Conservation (phyloP, 129 eudicot species). For the Logfia minima region DNA sequence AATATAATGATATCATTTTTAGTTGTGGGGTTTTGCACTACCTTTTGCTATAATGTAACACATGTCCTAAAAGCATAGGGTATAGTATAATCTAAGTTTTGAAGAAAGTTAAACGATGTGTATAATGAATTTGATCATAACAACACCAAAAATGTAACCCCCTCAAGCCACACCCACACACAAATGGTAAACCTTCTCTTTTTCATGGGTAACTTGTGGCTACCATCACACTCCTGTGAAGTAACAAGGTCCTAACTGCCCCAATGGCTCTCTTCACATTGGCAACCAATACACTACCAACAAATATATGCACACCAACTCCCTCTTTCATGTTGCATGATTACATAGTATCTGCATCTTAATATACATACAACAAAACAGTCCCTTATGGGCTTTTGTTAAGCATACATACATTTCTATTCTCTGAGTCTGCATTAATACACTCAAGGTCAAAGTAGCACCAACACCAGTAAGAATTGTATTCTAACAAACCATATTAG, state of each 20-base stretch:
- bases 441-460: conserved; percentile 9
- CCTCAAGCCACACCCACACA: not conserved
- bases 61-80: not conserved
- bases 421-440: not conserved
- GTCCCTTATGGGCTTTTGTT: conserved; percentile 6
- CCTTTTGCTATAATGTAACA: not conserved
- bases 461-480: conserved; percentile 14
- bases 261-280: conserved; percentile 19
- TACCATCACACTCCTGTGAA: conserved; percentile 57
- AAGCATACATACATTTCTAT: not conserved
- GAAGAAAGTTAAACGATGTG: not conserved
- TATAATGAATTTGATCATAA: not conserved
- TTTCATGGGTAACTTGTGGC: conserved; percentile 36
- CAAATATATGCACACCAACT: conserved; percentile 12
- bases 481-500: conserved; percentile 13
- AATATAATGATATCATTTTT: not conserved
- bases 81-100: not conserved
- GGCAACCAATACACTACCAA: conserved; percentile 37
- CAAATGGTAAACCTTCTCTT: not conserved
- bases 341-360: conserved; percentile 13
- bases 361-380: not conserved
- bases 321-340: conserved; percentile 24
- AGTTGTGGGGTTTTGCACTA: not conserved
- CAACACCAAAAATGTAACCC: not conserved
- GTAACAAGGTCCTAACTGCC: conserved; percentile 54